Percentiles rank a stretch among this genome's conserved stretches.
These are phyloP conservation scores for Backusella circina DNA, from an alignment of 192 early-diverging fungal genomes.

Conservation along the genomic window DNA sequence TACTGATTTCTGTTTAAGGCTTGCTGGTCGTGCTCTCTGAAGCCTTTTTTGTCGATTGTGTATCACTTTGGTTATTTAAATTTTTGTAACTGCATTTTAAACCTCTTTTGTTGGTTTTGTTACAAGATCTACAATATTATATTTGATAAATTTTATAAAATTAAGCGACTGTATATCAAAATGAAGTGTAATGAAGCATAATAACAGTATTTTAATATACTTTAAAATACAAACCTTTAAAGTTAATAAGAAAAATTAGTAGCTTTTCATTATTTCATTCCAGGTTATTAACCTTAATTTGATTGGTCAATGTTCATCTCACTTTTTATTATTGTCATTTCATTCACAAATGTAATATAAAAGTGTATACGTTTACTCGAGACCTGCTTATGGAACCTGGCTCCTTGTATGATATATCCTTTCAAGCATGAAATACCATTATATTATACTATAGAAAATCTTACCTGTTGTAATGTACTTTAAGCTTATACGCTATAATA, in stretches of 20 bases:
- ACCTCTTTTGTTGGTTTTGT: not conserved
- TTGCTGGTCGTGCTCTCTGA: not conserved
- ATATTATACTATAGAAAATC: not conserved
- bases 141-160: not conserved
- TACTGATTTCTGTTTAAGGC: not conserved
- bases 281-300: not conserved
- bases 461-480: no score
- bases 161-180: not conserved
- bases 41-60: slow-evolving; percentile 3
- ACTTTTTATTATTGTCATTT: not conserved
- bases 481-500: not conserved
- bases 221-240: not conserved
- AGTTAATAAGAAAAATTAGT: not conserved
- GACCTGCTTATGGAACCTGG: not conserved
- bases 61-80: not conserved
- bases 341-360: not conserved
- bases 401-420: not conserved
- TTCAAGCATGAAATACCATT: not conserved
- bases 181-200: not conserved
- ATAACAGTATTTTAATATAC: not conserved
- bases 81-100: not conserved
- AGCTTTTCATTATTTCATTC: not conserved
- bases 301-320: not conserved
- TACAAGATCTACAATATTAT: not conserved
- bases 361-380: not conserved